Base-by-base conservation (phyloP, 352 stramenopile species). In the Pythium graminicola region DNA sequence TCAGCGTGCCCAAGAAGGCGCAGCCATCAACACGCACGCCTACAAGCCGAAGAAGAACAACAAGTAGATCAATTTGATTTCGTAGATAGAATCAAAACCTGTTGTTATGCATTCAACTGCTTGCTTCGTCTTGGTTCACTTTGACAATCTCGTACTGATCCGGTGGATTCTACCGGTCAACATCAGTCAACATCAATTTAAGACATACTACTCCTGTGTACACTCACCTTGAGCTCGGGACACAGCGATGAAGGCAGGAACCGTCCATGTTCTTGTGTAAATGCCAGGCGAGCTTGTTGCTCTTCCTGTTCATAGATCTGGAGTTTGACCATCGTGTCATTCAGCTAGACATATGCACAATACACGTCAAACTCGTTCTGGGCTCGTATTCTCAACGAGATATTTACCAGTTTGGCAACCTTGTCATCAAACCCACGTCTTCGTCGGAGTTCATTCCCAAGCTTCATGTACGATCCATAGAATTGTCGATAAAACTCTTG, bases 401-500 rank as follows among this genome's bases (percentile, higher is more conserved):
- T 27, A 16, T 19, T 5, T 65, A 90, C 79, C 43, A 85, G 54
- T 41, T 74, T 70, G 19, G 49, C 48, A 24, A 86, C 55, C 51
- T 75, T 73, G 26, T 63, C 48, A 17, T 88, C 74, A 35, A 83
- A 85, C n/a, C 64, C 52, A 33, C 63, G 67, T 26, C 82, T 67
- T 35, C 82, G 71, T 49, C 69, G 53, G 9, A 91, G 57, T 56
- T 93, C 82, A 1, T 58, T 41, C 2, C 63, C 65, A 8, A 91
- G 62, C 26, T 81, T 71, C 43, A 65, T 52, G 56, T 89, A 90
- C 7, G 82, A 86, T 10, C 50, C 58, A 16, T 85, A 24, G 45
- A 93, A 93, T 16, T 88, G 82, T n/a, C 69, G 67, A 53, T 93
- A 93, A 45, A 93, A 93, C 33, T 89, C 78, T 14, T 77, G 70